Evolutionary conservation across 148 eudicot genomes (phyloP).

Genomic region (Rhododendron kiyosumense): DNA sequence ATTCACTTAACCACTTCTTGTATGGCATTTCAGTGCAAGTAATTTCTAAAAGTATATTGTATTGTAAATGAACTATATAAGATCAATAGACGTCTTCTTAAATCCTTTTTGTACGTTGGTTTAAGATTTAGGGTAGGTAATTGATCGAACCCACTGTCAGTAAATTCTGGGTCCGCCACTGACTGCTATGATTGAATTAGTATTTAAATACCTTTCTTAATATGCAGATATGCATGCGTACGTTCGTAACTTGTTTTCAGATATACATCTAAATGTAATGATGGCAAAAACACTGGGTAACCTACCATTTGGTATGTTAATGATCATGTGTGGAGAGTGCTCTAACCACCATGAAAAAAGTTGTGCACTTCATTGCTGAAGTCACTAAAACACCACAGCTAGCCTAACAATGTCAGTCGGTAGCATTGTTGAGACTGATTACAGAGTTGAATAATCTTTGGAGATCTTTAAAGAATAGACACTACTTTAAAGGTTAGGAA

Average conservation of each 20-base stretch:
- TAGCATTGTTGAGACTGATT: background rate
- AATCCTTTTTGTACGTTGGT: no score
- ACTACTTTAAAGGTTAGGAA: no score
- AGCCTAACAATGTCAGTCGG: background rate
- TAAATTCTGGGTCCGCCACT: no score
- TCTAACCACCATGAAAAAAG: slow-evolving; percentile 6
- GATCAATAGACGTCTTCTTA: no score
- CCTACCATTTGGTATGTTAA: background rate
- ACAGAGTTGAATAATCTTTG: background rate
- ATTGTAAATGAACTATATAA: no score
- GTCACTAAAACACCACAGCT: background rate
- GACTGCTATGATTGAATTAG: background rate
- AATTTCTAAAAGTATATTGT: no score
- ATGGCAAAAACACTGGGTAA: background rate
- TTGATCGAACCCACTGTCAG: no score
- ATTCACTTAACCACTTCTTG: no score
- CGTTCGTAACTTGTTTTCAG: no score
- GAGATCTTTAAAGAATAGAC: background rate
- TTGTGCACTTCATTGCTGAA: background rate
- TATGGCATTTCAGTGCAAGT: no score
- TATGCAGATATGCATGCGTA: background rate
- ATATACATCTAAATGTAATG: background rate
- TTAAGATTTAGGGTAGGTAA: no score
- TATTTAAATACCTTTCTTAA: background rate
- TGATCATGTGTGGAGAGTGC: background rate